Evolutionary conservation across 2,329 filamentous ascomycete species (phyloP).

Genomic region (Dendrostoma leiphaemia): DNA sequence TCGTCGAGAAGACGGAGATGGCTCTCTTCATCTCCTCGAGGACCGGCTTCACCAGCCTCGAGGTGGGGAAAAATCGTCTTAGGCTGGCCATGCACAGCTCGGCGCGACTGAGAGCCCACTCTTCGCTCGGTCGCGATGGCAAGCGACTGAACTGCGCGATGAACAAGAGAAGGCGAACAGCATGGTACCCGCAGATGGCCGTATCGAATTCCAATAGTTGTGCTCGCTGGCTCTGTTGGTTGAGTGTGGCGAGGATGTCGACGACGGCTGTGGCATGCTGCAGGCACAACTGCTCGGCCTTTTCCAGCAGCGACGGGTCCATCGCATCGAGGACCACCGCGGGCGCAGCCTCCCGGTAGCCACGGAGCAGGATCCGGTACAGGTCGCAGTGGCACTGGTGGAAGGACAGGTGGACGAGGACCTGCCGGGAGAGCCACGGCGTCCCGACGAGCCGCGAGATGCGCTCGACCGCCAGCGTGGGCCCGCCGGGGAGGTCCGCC

Average conservation of each 20-base stretch:
- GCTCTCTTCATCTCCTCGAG: constrained; percentile 25
- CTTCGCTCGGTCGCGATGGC: constrained; percentile 17
- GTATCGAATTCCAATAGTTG: constrained; percentile 22
- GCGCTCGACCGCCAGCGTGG: constrained; percentile 3
- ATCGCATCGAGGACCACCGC: constrained; percentile 27
- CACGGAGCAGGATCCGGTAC: constrained; percentile 40
- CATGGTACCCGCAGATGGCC: constrained; percentile 24
- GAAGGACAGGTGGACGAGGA: constrained; percentile 36
- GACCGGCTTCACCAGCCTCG: constrained; percentile 25
- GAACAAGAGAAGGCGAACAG: constrained; percentile 22
- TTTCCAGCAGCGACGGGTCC: constrained; percentile 26
- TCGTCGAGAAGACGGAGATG: constrained; percentile 19
- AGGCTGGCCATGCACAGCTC: constrained; percentile 27
- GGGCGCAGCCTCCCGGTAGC: constrained; percentile 39
- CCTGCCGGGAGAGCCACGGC: constrained; percentile 22
- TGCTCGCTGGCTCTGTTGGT: constrained; percentile 19
- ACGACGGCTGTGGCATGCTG: constrained; percentile 17
- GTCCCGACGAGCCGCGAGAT: constrained; percentile 10
- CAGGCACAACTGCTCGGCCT: constrained; percentile 24
- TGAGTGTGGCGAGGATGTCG: constrained; percentile 20
- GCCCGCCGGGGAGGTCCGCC: constrained; percentile 4
- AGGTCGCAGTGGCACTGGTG: constrained; percentile 43
- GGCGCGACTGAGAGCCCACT: constrained; percentile 26
- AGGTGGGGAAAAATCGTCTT: constrained; percentile 26
- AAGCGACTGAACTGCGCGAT: constrained; percentile 22